Percentiles rank a stretch among this genome's conserved stretches.
Evolutionary conservation across 2,329 filamentous ascomycete species (phyloP).

Genomic region (Bipolaris oryzae): DNA sequence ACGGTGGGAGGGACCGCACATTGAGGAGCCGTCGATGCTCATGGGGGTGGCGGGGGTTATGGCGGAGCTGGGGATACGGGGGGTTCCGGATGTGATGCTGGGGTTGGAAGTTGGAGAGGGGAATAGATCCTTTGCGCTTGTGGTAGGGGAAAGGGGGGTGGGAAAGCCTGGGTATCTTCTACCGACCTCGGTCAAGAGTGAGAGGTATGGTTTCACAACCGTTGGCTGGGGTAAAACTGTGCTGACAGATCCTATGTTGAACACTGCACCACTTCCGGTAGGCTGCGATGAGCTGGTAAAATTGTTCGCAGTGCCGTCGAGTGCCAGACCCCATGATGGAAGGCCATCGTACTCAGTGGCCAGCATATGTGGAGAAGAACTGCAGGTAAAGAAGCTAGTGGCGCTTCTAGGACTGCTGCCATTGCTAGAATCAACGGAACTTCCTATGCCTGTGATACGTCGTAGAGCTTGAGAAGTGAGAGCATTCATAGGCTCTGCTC

Average conservation of each 20-base stretch:
- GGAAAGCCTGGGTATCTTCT: conserved; percentile 44
- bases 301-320: conserved; percentile 19
- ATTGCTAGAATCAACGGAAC: conserved; percentile 18
- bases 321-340: conserved; percentile 18
- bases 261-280: conserved; percentile 15
- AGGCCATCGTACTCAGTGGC: conserved; percentile 3
- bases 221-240: conserved; percentile 6
- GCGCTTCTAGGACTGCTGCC: conserved; percentile 24
- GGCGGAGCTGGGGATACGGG: conserved; percentile 18
- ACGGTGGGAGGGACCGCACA: conserved; percentile 26
- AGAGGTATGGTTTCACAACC: conserved; percentile 20
- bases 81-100: conserved; percentile 17
- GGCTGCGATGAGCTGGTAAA: conserved; percentile 5
- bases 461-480: conserved; percentile 36
- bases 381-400: conserved; percentile 23
- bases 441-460: conserved; percentile 38
- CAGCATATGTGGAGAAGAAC: conserved; percentile 15
- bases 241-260: conserved; percentile 27
- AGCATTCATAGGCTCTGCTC: conserved; percentile 30
- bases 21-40: conserved; percentile 36
- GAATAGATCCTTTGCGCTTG: conserved; percentile 33
- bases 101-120: conserved; percentile 35
- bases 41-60: conserved; percentile 26
- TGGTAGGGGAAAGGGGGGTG: conserved; percentile 38
- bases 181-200: conserved; percentile 36